Base-by-base conservation (phyloP, 805 yeast genomes). In the Candida coquimbonensis region DNA sequence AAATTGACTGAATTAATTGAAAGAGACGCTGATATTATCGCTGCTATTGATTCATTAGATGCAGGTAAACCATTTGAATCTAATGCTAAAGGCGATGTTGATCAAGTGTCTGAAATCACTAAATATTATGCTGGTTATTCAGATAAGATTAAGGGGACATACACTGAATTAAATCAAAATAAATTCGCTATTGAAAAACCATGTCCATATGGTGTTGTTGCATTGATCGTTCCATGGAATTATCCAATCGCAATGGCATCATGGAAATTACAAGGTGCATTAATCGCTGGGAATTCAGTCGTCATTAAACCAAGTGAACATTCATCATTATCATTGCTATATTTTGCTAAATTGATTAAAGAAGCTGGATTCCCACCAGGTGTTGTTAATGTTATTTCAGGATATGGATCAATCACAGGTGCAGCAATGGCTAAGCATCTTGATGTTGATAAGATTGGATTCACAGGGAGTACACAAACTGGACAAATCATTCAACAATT, bases 171-270 rank as follows among this genome's bases (percentile, higher is more conserved):
- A 40, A 75, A 83, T 44, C 88, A 86, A 51, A 66, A 77, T 35
- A 83, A 83, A 63, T 75, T 81, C 57, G 77, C 75, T 50, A 82
- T 75, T 68, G 80, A 85, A 51, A 72, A 76, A 57, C 78, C 78
- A 62, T 88, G 81, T 65, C 90, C 90, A 51, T 69, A 82, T 59
- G 90, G 90, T 60, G 85, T 83, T 34, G 82, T 87, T 67, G 90
- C 89, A 49, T 87, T 82, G 66, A 81, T 84, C 51, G 83, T 84
- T 52, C 90, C 93, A 62, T 84, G 90, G 90, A 84, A 84, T 63
- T 84, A 84, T 75, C 93, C 93, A 55, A 68, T 84, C 49, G 75
- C 84, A 66, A 83, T 84, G 86, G 77, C 81, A 63, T 67, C 83
- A 35, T 84, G 91, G 91, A 84, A 84, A 61, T 69, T 83, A 48